A percentile compares a stretch with the other conserved stretches of the same genome.
Conservation (phyloP, 257 asterid genomes). For the Rubia yunnanensis region DNA sequence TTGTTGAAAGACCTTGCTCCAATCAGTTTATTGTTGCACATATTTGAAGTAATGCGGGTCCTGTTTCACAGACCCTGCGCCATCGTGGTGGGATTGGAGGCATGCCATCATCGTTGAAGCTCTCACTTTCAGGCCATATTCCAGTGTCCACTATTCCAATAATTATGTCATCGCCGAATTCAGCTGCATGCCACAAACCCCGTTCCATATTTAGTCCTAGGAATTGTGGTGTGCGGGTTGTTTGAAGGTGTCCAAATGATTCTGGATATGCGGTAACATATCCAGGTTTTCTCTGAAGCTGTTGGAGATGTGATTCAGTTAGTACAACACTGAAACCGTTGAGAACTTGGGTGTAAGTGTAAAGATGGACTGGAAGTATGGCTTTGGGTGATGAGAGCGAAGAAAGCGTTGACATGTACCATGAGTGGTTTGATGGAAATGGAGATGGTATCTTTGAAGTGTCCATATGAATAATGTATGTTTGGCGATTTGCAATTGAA, state of each 20-base stretch:
- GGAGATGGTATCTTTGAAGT: slow-evolving; percentile 51
- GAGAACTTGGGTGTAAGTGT: slow-evolving; percentile 41
- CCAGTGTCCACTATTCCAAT: no score
- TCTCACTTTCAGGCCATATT: no score
- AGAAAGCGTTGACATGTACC: slow-evolving; percentile 50
- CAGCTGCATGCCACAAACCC: slow-evolving; percentile 4
- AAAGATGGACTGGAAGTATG: slow-evolving; percentile 31
- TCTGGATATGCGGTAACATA: slow-evolving; percentile 40
- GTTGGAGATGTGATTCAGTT: slow-evolving; percentile 28
- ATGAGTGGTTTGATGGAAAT: slow-evolving; percentile 43
- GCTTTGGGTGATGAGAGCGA: no score
- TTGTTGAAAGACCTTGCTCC: slow-evolving; percentile 12
- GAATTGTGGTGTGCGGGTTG: slow-evolving; percentile 32
- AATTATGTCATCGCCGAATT: no score
- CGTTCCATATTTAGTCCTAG: slow-evolving; percentile 1
- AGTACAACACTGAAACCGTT: slow-evolving; percentile 52
- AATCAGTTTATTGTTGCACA: slow-evolving; percentile 13
- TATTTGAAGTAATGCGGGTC: slow-evolving; percentile 9
- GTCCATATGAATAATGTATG: no score
- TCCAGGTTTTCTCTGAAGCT: slow-evolving; percentile 32
- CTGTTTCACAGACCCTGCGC: slow-evolving; percentile 12
- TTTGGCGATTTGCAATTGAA: slow-evolving; percentile 14
- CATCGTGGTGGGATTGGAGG: slow-evolving; percentile 7
- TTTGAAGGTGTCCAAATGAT: no score
- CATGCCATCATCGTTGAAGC: slow-evolving; percentile 11